Evolutionary conservation across 2,329 filamentous ascomycete genomes (phyloP).

Genomic region (Trichophyton mentagrophytes): DNA sequence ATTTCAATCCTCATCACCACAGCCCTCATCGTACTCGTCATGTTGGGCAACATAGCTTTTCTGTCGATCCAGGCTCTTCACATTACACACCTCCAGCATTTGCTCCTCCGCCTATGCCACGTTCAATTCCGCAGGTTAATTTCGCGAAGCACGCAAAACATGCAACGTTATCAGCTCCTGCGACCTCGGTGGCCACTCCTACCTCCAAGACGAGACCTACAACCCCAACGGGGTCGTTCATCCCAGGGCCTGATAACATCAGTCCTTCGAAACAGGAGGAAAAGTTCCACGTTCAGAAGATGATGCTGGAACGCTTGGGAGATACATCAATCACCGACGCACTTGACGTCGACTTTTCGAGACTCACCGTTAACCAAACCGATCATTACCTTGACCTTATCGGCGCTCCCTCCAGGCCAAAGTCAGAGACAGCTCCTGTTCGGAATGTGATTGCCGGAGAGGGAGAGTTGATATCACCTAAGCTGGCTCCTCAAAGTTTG

Average conservation of each 20-base stretch:
- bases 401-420: not conserved
- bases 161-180: not conserved
- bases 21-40: not conserved
- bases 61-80: not conserved
- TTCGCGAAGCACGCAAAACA: not conserved
- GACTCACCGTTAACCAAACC: not conserved
- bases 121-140: not conserved
- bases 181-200: not conserved
- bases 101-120: not conserved
- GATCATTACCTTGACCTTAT: not conserved
- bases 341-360: not conserved
- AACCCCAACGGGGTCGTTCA: conserved; percentile 5
- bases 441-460: not conserved
- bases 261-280: conserved; percentile 15
- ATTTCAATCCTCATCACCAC: not conserved
- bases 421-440: not conserved
- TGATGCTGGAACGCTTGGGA: not conserved
- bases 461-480: not conserved
- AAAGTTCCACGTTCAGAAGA: conserved; percentile 6
- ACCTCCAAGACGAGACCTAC: not conserved
- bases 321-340: not conserved
- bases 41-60: not conserved
- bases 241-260: conserved; percentile 12
- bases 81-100: not conserved
- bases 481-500: not conserved